A percentile compares a stretch with the other conserved stretches of the same genome.
Evolutionary conservation across 306 rosid species (phyloP).

Genomic region (Bauhinia variegata): DNA sequence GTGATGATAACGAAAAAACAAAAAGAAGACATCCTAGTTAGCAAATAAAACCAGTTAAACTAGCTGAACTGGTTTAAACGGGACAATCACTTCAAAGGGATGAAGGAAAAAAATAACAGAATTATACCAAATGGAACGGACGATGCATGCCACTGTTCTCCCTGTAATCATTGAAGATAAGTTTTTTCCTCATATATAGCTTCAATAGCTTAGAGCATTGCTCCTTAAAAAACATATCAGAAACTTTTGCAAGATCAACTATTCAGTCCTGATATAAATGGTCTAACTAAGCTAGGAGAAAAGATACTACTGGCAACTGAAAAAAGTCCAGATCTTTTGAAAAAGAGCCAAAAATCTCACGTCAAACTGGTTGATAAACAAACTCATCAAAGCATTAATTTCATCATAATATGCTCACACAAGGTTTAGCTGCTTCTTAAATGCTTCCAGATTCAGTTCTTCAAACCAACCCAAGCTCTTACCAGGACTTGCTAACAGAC

Average conservation of each 20-base stretch:
- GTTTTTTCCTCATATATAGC: neutral
- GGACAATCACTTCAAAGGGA: neutral
- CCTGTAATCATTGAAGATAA: no score
- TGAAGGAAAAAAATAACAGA: neutral
- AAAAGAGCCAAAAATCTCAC: constrained; percentile 28
- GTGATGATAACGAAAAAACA: no score
- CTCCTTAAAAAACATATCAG: no score
- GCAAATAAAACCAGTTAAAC: no score
- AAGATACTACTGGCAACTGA: constrained; percentile 40
- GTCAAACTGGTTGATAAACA: constrained; percentile 44
- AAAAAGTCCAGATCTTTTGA: neutral
- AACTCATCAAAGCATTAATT: constrained; percentile 42
- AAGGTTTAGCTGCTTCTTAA: constrained; percentile 34
- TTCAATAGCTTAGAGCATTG: neutral
- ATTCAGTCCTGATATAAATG: constrained; percentile 3
- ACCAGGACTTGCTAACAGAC: constrained; percentile 32
- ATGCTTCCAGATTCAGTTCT: constrained; percentile 44
- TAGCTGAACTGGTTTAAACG: neutral
- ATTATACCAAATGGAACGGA: no score
- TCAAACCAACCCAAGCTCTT: constrained; percentile 64
- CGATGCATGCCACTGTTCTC: no score
- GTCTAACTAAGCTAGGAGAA: neutral
- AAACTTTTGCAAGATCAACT: neutral
- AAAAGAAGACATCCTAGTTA: no score
- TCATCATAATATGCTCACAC: constrained; percentile 44